Evolutionary conservation across 1,284 basidiomycete genomes (phyloP), one percentile per base, ranked within the genome.

Genomic region (Boletellus deceptivus): DNA sequence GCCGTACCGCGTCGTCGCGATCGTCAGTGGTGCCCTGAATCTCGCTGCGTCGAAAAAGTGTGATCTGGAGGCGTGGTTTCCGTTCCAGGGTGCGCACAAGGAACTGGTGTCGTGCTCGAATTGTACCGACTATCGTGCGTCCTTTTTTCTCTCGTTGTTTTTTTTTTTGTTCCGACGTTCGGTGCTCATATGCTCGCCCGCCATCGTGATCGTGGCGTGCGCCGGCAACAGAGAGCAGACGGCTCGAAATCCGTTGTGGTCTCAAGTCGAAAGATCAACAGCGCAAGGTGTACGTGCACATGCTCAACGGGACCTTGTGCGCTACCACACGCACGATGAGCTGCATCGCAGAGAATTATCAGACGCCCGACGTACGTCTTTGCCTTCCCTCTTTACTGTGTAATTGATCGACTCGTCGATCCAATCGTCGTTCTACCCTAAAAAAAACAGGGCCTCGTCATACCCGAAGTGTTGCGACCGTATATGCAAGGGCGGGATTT

Each of bases 61-160:
- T 69, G 97, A 99, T 73, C 71, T 99, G 51, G 96, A 99, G 72
- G 97, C 96, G 43, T 99, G 93, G 93, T 99, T 99, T 82, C 96
- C 96, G 3, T 98, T 93, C 83, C 96, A 98, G 73, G 89, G 86
- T 52, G 89, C 81, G 57, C 94, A 96, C 78, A 99, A 99, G 78
- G 96, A 99, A 72, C 74, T 94, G 31, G 91, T 94, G 34, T 92
- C 89, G 59, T 92, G 89, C 67, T 92, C 89, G 64, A 95, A 94
- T 70, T 96, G 93, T 72, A 96, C 92, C 18, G 93, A 96, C 69
- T 95, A 95, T 70, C 92, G 92, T 94, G 63, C 75, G 90, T 82
- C 24, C 6, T 33, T 31, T 45, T 31, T 8, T 33, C 11, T 22
- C 14, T 17, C 31, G 22, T 22, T 22, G n/a, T n/a, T n/a, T n/a